A percentile compares a stretch with the other conserved stretches of the same genome.
Evolutionary conservation across 768 basidiomycete species (phyloP).

Genomic region (Termitomyces sp.): DNA sequence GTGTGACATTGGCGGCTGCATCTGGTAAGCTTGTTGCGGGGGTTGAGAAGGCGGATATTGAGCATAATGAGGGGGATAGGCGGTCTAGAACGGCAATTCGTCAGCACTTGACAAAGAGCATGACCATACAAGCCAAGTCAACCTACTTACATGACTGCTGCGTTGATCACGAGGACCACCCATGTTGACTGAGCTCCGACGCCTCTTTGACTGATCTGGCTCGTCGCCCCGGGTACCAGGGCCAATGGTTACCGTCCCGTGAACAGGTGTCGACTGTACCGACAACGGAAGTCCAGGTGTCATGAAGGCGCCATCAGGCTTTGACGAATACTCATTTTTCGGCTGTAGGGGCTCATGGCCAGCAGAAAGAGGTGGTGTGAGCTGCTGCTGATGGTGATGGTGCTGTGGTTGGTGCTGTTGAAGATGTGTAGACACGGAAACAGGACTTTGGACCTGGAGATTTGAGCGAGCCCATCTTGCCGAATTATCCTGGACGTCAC

Average conservation of each 20-base stretch:
- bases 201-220: constrained; percentile 34
- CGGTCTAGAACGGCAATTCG: constrained; percentile 19
- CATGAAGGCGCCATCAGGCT: constrained; percentile 46
- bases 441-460: constrained; percentile 18
- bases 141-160: constrained; percentile 41
- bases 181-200: constrained; percentile 33
- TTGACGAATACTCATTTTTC: constrained; percentile 38
- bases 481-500: constrained; percentile 22
- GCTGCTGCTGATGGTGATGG: constrained; percentile 39
- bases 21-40: constrained; percentile 26
- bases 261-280: constrained; percentile 34
- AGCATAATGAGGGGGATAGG: constrained; percentile 39
- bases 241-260: constrained; percentile 29
- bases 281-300: constrained; percentile 43
- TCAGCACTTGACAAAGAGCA: constrained; percentile 1
- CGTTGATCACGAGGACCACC: constrained; percentile 39
- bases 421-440: constrained; percentile 19
- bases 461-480: constrained; percentile 28
- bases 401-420: constrained; percentile 31
- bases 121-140: constrained; percentile 1
- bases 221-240: constrained; percentile 32
- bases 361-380: constrained; percentile 41
- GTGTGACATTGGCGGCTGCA: constrained; percentile 23
- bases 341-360: constrained; percentile 30
- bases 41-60: constrained; percentile 34